These are phyloP conservation scores for Tremella yokohamensis DNA, from an alignment of 768 basidiomycete species.

Conservation along the genomic window DNA sequence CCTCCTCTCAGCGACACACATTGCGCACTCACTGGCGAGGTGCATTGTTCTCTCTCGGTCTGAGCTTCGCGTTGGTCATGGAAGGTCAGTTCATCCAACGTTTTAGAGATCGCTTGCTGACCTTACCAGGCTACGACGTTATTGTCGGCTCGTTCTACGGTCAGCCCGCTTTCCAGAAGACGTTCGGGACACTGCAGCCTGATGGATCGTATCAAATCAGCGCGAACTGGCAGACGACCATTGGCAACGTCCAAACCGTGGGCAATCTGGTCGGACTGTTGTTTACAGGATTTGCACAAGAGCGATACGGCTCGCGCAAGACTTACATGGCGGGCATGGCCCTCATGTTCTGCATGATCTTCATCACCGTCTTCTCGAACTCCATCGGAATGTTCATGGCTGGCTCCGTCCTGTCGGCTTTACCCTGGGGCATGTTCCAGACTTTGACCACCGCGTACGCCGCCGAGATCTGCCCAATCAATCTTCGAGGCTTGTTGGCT, in stretches of 20 bases:
- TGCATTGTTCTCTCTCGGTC: too few species aligned
- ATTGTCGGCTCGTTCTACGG: too few species aligned
- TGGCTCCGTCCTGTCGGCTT: slow-evolving; percentile 20
- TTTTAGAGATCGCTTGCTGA: too few species aligned
- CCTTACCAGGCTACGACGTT: too few species aligned
- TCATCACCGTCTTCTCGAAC: slow-evolving; percentile 26
- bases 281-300: slow-evolving; percentile 19
- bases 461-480: slow-evolving; percentile 38
- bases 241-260: slow-evolving; percentile 33
- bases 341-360: slow-evolving; percentile 23
- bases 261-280: slow-evolving; percentile 40
- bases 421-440: slow-evolving; percentile 28
- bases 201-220: slow-evolving; percentile 13
- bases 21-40: too few species aligned
- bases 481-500: slow-evolving; percentile 29
- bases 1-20: too few species aligned
- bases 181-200: slow-evolving; percentile 12
- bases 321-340: slow-evolving; percentile 16
- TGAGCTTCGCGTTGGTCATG: too few species aligned
- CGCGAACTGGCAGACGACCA: slow-evolving; percentile 42
- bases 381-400: slow-evolving; percentile 23
- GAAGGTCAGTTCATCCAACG: too few species aligned
- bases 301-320: slow-evolving; percentile 19
- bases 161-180: slow-evolving; percentile 21
- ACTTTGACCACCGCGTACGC: slow-evolving; percentile 43